Base-by-base conservation (phyloP, 1,139 yeast species). In the Candida neerlandica region DNA sequence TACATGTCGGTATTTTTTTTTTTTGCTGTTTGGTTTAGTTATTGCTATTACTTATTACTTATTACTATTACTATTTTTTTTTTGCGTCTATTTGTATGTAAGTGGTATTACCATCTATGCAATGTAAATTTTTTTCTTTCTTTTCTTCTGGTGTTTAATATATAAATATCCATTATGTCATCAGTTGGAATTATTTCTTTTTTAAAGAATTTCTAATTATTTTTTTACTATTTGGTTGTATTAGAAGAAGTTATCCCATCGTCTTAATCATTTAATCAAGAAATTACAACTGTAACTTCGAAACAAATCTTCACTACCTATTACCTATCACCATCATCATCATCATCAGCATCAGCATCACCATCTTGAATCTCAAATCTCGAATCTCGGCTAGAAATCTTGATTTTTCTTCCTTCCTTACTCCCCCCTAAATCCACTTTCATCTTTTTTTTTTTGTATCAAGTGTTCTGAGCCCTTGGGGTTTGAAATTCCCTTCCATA, bases 391-490 rank as follows among this genome's bases (percentile, higher is more conserved):
- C 11, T 11, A 6, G n/a, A 29, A 29, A 29, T 11, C 37, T 16
- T n/a, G 37, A 33, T 30, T 30, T 3, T 11, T 11, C 30, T 11
- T 11, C 30, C 30, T 27, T 26, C 27, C 27, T 26, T 5, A 26
- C 11, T 10, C 32, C 4, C 32, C 32, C 2, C 35, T n/a, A n/a
- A n/a, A n/a, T n/a, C n/a, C 14, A 16, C 37, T 14, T 11, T 5
- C 11, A 4, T 9, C 6, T 14, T 33, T 5, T 15, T n/a, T 32
- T 32, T n/a, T 7, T 32, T 34, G 38, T 16, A 35, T 18, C 23
- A 16, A 35, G 39, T 35, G 39, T 35, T 35, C 11, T n/a, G 12
- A 35, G 39, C 39, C 39, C 39, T 35, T 35, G 39, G 12, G 2
- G 1, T 3, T 16, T 16, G 39, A 35, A 35, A 35, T 16, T 35